Base-by-base conservation (phyloP, 2,329 filamentous ascomycete species). In the Cadophora luteo-olivacea region DNA sequence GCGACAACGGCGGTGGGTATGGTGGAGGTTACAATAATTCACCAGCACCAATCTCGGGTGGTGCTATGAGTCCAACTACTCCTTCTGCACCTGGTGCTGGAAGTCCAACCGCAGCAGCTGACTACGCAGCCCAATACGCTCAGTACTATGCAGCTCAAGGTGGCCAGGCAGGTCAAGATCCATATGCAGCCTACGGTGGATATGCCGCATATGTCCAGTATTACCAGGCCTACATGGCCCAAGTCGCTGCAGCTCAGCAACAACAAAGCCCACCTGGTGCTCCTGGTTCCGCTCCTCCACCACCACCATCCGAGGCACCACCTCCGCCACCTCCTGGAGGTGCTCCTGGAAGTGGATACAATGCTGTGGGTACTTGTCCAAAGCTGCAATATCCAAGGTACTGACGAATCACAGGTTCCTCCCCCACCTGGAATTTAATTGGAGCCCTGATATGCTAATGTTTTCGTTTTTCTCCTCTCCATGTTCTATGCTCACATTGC, bases 181-280 rank as follows among this genome's bases (percentile, higher is more conserved):
- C 94, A 0, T 97, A 97, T 79, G 93, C 93, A 52, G 89, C 92
- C 9, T 97, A 96, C 75, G 95, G 95, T 70, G 95, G 95, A 65
- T 97, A 96, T 80, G 87, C 90, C 74, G 92, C 91, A 54, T 90
- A 90, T 73, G 82, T 86, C 72, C 90, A 92, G 74, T 90, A 92
- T 80, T 93, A 93, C 74, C 89, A 92, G 77, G 89, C 92, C 75
- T 91, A 91, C 74, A 87, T 87, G 73, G 86, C 86, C 22, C 83
- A 82, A 16, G 86, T 87, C 74, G 83, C 84, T 58, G 82, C 80
- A 64, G 77, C 80, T 58, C 80, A 84, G 69, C 81, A 85, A 64
- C 70, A 62, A 54, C 69, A 57, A 24, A 33, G 82, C 83, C 65
- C 77, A 57, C 63, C 63, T 49, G 63, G 63, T 41, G 61, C 61